Base-by-base conservation (phyloP, 805 yeast genomes). In the Candida michaelii region DNA sequence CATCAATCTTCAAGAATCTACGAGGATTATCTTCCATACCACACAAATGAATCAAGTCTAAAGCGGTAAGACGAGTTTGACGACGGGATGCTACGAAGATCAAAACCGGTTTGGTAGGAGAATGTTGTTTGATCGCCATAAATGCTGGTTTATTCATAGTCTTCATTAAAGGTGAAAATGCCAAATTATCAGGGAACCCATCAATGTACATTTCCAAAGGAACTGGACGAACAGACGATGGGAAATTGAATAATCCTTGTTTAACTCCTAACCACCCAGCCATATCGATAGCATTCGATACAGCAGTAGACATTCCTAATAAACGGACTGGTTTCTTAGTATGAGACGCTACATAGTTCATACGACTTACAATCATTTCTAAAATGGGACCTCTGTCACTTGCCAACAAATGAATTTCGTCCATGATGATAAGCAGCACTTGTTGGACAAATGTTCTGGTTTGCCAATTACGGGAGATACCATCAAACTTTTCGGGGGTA, bases 131-230 rank as follows among this genome's bases (percentile, higher is more conserved):
- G 49, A 89, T 89, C 0, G 97, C 96, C 83, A 84, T 79, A 55
- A 85, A 89, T 0, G 95, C 91, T 1, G 97, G 97, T 54, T 76
- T 89, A 71, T 82, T 89, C 93, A 79, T 87, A 16, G 81, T 85
- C 68, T 81, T 87, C 96, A 86, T 86, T 55, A 87, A 68, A 1
- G 91, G 89, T 53, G 89, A 82, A 56, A 86, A 85, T 1, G 89
- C 89, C 47, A 83, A 71, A 48, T 84, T 83, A 49, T 85, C 93
- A 1, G 89, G 90, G 53, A 83, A 86, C 0, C 95, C 95, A 56
- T 86, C 95, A 48, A 86, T 86, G 53, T 83, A 86, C 91, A 86
- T 86, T 53, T 86, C 85, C 44, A 86, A 66, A 2, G 95, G 95
- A 37, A 86, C 93, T 0, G 95, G 95, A 46, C 95, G 79, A 8